A percentile compares a stretch with the other conserved stretches of the same genome.
Evolutionary conservation across 257 asterid species (phyloP).

Genomic region (Apocynum venetum): DNA sequence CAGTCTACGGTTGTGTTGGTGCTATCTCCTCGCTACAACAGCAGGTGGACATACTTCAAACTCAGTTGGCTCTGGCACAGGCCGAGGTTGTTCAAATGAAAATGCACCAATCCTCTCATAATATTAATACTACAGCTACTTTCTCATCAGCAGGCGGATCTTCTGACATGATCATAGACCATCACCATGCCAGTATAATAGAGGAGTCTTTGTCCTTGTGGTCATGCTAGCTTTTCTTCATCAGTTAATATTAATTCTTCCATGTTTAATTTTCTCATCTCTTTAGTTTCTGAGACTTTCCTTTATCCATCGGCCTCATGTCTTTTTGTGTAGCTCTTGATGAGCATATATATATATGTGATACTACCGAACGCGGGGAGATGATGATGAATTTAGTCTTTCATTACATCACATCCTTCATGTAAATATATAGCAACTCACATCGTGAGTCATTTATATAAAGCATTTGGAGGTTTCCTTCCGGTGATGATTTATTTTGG

Average conservation of each 20-base stretch:
- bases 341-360: background rate
- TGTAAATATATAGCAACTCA: background rate
- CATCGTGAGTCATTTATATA: too few species aligned
- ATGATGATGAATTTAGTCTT: background rate
- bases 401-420: background rate
- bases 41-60: conserved; percentile 73
- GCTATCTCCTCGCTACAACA: conserved; percentile 74
- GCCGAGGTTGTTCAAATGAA: conserved; percentile 79
- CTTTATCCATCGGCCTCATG: background rate
- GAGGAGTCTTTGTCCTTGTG: background rate
- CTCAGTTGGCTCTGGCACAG: conserved; percentile 77
- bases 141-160: background rate
- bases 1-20: conserved; percentile 87
- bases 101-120: conserved; percentile 42
- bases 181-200: background rate
- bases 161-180: background rate
- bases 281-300: background rate
- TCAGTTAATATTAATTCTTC: background rate
- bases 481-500: background rate
- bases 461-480: background rate
- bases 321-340: background rate
- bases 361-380: too few species aligned
- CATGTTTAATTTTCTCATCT: background rate
- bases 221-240: background rate
- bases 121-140: background rate